Conservation (phyloP, 768 basidiomycete species). For the Rossbeevera mucosa region DNA sequence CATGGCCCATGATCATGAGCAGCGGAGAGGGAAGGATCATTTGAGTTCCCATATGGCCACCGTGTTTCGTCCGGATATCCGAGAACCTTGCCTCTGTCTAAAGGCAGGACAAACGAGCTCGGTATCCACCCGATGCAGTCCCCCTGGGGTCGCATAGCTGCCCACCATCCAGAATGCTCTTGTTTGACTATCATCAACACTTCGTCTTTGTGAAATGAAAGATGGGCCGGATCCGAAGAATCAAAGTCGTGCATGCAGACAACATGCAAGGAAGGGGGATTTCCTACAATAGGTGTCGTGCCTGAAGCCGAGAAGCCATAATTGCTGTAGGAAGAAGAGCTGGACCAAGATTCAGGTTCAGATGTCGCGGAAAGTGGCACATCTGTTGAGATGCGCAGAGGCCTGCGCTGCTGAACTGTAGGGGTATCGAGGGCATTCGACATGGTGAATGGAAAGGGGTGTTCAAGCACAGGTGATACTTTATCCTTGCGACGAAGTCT, state of each 20-base stretch:
- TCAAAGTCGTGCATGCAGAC: conserved; percentile 67
- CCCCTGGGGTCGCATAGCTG: conserved; percentile 55
- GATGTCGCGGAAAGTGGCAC: conserved; percentile 33
- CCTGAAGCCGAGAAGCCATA: conserved; percentile 7
- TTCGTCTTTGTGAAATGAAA: conserved; percentile 62
- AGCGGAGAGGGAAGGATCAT: conserved; percentile 11
- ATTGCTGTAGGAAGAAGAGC: conserved; percentile 14
- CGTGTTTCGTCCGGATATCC: conserved; percentile 47
- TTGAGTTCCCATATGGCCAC: conserved; percentile 23
- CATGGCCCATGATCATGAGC: conserved; percentile 11
- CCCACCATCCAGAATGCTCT: conserved; percentile 80
- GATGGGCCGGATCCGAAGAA: conserved; percentile 55
- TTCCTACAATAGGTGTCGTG: conserved; percentile 31
- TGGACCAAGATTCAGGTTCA: conserved; percentile 30
- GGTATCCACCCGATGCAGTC: conserved; percentile 72
- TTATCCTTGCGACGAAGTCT: conserved; percentile 8
- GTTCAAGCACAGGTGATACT: background rate
- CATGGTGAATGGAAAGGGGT: conserved; percentile 9
- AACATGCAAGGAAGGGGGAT: conserved; percentile 35
- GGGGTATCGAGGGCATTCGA: background rate
- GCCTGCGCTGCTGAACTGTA: conserved; percentile 10
- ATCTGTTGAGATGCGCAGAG: conserved; percentile 32
- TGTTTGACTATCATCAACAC: conserved; percentile 63
- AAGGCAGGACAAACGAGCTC: conserved; percentile 56
- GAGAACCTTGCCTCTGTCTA: conserved; percentile 32